These are phyloP conservation scores for Backusella morwellensis DNA, from an alignment of 192 early-diverging fungal genomes.

Conservation along the genomic window DNA sequence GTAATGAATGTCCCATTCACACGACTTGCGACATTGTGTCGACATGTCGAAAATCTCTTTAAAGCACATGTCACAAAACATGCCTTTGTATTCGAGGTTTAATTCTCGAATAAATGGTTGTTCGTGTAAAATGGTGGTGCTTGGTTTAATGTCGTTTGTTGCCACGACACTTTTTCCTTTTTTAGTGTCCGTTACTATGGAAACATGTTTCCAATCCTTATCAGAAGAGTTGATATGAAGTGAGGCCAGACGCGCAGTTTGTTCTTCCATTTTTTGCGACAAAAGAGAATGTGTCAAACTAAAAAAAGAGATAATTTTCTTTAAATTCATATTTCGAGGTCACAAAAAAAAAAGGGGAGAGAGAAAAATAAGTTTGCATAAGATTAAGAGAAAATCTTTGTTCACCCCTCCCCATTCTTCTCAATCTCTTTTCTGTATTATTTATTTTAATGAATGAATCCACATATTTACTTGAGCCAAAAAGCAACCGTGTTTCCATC, in stretches of 20 bases:
- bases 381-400: too few relatives aligned
- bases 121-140: conserved; percentile 4
- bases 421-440: neutral
- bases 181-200: neutral
- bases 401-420: too few relatives aligned
- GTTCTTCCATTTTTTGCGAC: neutral
- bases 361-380: neutral
- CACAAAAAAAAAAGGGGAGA: neutral
- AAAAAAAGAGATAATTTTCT: neutral
- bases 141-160: neutral
- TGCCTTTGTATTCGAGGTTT: neutral
- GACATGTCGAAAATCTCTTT: neutral
- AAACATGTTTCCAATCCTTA: neutral
- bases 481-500: neutral
- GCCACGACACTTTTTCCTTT: neutral
- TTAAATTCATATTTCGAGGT: neutral
- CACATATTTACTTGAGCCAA: neutral
- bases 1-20: conserved; percentile 6
- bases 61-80: conserved; percentile 12
- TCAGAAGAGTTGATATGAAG: neutral
- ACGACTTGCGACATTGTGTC: neutral
- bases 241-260: neutral
- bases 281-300: neutral
- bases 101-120: neutral
- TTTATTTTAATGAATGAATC: neutral